Evolutionary conservation across 1,284 basidiomycete species (phyloP).

Genomic region (Golubevia pallescens): DNA sequence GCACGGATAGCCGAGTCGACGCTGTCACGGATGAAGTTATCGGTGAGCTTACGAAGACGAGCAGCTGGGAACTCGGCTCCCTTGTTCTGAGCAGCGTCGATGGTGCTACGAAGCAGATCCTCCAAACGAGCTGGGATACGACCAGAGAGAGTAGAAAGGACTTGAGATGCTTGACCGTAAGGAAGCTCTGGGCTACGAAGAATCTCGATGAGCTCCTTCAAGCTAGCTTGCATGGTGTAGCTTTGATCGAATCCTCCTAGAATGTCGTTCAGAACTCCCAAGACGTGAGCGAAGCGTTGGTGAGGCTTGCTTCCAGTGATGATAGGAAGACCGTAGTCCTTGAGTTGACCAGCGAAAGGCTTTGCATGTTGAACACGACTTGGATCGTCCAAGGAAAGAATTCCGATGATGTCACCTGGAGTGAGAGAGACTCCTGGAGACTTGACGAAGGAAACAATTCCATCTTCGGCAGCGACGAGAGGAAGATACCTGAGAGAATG

Average conservation of each 20-base stretch:
- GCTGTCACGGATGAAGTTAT: slow-evolving; percentile 82
- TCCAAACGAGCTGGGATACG: slow-evolving; percentile 88
- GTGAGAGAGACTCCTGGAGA: slow-evolving; percentile 94
- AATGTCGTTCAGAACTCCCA: slow-evolving; percentile 85
- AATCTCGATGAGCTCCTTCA: slow-evolving; percentile 81
- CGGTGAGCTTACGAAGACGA: slow-evolving; percentile 81
- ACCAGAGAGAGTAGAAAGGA: slow-evolving; percentile 87
- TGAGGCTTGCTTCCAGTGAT: slow-evolving; percentile 89
- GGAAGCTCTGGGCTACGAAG: slow-evolving; percentile 85
- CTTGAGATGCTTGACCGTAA: slow-evolving; percentile 82
- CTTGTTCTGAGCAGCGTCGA: slow-evolving; percentile 78
- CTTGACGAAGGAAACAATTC: slow-evolving; percentile 82
- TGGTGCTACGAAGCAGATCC: slow-evolving; percentile 78
- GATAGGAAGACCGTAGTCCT: slow-evolving; percentile 72
- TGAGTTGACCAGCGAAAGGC: slow-evolving; percentile 90
- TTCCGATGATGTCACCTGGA: slow-evolving; percentile 97
- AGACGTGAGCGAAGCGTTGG: slow-evolving; percentile 80
- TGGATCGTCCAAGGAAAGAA: slow-evolving; percentile 94
- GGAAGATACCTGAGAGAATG: slow-evolving; percentile 39
- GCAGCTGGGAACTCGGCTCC: slow-evolving; percentile 80
- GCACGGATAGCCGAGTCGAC: slow-evolving; percentile 66
- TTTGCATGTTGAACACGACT: slow-evolving; percentile 96
- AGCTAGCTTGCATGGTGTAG: slow-evolving; percentile 72
- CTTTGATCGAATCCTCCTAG: slow-evolving; percentile 62
- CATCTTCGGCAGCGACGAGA: slow-evolving; percentile 92